Base-by-base conservation (phyloP, 106 monocot species). In the Phalaenopsis aphrodite region DNA sequence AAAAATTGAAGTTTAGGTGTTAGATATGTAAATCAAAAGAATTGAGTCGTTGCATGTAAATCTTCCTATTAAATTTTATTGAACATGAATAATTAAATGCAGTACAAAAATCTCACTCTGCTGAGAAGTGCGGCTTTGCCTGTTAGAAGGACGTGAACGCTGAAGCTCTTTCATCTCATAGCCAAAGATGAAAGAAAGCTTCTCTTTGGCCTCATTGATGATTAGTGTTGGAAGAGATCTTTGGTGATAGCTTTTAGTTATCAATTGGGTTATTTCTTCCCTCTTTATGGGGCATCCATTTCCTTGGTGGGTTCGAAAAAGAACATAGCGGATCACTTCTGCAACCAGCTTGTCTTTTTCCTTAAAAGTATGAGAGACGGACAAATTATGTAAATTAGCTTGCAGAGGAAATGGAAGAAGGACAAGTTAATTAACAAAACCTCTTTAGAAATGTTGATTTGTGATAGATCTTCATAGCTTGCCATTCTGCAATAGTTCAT, bases 301-400 rank as follows among this genome's bases (percentile, higher is more conserved):
- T 36, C 67, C 89, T 47, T 98, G 97, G 56, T 94, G 88, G 5
- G 82, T 89, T 90, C 92, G 94, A 79, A 98, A 98, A 12, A 98
- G 85, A 24, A 94, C 81, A 78, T 87, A 80, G 43, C 97, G 92
- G 17, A 94, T 88, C 46, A 98, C 90, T 79, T 98, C 94, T 4
- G 87, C 97, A 42, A 98, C 97, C 57, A 98, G 85, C 84, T 98
- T 98, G 72, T 98, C 97, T 47, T 92, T 98, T 78, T 98, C 97
- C 97, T 98, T 45, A 79, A 18, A 5, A 81, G 56, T 41, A 24
- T 6, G 15, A 19, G 41, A 67, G 24, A n/a, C 1, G 8, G 47
- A 41, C 37, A 24, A 77, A 77, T 41, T 36, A n/a, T 72, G 72
- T 43, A 72, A 42, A 56, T 73, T 66, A 55, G 1, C 78, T 21